Conservation (phyloP, 1,139 yeast species). For the Scheffersomyces illinoinensis region DNA sequence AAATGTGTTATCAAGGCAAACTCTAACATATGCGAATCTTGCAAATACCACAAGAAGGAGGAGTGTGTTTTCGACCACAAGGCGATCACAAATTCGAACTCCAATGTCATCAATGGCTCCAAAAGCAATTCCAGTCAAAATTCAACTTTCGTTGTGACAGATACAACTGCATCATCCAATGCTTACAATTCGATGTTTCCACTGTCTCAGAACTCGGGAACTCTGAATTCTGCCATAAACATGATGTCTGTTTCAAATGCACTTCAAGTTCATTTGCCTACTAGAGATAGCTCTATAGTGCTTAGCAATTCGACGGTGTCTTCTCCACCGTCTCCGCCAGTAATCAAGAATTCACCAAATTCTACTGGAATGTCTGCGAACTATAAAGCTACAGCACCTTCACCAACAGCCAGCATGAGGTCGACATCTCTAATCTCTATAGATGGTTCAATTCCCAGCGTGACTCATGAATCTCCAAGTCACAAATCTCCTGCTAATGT, state of each 20-base stretch:
- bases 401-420: not conserved
- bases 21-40: constrained; percentile 16
- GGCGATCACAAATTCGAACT: constrained; percentile 3
- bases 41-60: constrained; percentile 13
- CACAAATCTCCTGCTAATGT: not conserved
- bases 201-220: not conserved
- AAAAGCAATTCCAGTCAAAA: not conserved
- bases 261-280: not conserved
- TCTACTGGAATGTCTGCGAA: not conserved
- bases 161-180: not conserved
- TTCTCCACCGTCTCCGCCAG: not conserved
- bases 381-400: not conserved
- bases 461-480: not conserved
- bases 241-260: not conserved
- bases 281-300: not conserved
- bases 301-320: not conserved
- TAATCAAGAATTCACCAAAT: not conserved
- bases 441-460: not conserved
- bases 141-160: not conserved
- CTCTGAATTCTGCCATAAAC: not conserved
- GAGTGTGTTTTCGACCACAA: constrained; percentile 23
- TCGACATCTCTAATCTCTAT: not conserved
- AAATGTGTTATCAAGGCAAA: constrained; percentile 15
- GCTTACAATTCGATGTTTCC: not conserved
- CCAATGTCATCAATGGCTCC: not conserved